Base-by-base conservation (phyloP, 225 moss, liverwort and hornwort genomes). In the Physcomitrellopsis africana region DNA sequence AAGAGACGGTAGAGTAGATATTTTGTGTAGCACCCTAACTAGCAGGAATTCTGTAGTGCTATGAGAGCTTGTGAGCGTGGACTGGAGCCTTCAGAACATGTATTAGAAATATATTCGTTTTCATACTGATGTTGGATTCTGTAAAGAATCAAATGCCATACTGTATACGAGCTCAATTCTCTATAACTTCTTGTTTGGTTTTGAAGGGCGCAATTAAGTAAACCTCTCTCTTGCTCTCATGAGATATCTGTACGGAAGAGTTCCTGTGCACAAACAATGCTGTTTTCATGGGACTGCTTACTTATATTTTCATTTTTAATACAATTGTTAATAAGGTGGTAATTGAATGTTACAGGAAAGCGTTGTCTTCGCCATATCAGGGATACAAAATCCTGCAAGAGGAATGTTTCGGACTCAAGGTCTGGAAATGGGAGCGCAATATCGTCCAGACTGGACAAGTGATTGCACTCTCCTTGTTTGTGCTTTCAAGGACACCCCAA, bases 391-490 rank as follows among this genome's bases (percentile, higher is more conserved):
- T 45, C 96, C 96, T 69, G 89, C 83, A 55, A 87, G 92, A 77
- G 79, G 74, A 23, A 76, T 87, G 49, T 72, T 92, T 52, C 84
- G 93, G 49, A 81, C 83, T 62, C 83, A 90, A 89, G 93, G 80
- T 64, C 58, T 96, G 76, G 84, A 87, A 66, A 92, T 96, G 92
- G 93, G 96, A 76, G 93, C 92, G 58, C 77, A 81, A 32, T 96
- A 92, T 83, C 80, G 86, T 44, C 88, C 89, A 11, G 84, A 89
- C 71, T 93, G 93, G 96, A 81, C 87, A 71, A 72, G 74, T 76
- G 93, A 96, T 77, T 96, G 87, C 83, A 93, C 96, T 61, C 83
- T 96, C 27, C 93, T 96, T 42, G 77, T 93, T 60, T 90, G 90
- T 82, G 90, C 93, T 54, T 89, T 89, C 51, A 60, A 77, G 73